Conservation (phyloP, 1,284 basidiomycete genomes). For the Testicularia cyperi region DNA sequence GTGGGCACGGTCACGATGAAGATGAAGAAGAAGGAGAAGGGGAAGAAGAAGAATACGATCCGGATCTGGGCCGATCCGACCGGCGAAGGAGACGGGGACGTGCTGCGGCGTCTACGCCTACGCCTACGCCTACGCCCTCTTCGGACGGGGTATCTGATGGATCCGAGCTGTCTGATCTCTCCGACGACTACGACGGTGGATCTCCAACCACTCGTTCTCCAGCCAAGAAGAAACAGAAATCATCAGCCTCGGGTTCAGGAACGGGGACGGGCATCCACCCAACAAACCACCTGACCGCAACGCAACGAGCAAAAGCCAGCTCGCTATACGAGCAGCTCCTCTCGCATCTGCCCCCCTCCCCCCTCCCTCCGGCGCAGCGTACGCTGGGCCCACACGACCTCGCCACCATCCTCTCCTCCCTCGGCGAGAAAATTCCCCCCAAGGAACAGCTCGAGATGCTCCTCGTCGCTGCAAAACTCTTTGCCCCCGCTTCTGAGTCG, state of each 20-base stretch:
- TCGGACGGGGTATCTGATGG: too few species aligned
- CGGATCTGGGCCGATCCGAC: too few species aligned
- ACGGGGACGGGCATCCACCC: slow-evolving; percentile 9
- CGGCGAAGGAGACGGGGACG: too few species aligned
- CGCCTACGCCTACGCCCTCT: too few species aligned
- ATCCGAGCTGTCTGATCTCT: too few species aligned
- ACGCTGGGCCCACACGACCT: slow-evolving; percentile 10
- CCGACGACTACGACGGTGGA: too few species aligned
- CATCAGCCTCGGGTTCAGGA: too few species aligned
- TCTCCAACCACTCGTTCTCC: too few species aligned
- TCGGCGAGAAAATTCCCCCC: slow-evolving; percentile 27
- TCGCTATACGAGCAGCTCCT: slow-evolving; percentile 16
- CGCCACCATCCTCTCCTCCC: neutral
- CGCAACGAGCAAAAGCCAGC: slow-evolving; percentile 10
- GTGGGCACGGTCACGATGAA: neutral
- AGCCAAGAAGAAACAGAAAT: too few species aligned
- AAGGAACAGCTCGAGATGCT: slow-evolving; percentile 43
- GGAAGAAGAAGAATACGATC: neutral
- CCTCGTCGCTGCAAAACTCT: slow-evolving; percentile 26
- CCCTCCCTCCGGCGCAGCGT: slow-evolving; percentile 6
- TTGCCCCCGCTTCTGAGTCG: slow-evolving; percentile 17
- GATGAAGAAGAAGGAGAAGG: slow-evolving; percentile 4
- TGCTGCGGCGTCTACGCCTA: too few species aligned
- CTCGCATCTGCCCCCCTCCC: slow-evolving; percentile 9
- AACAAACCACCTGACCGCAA: slow-evolving; percentile 19